Evolutionary conservation across 768 basidiomycete species (phyloP), one percentile per base, ranked within the genome.

Genomic region (Calocybe indica): DNA sequence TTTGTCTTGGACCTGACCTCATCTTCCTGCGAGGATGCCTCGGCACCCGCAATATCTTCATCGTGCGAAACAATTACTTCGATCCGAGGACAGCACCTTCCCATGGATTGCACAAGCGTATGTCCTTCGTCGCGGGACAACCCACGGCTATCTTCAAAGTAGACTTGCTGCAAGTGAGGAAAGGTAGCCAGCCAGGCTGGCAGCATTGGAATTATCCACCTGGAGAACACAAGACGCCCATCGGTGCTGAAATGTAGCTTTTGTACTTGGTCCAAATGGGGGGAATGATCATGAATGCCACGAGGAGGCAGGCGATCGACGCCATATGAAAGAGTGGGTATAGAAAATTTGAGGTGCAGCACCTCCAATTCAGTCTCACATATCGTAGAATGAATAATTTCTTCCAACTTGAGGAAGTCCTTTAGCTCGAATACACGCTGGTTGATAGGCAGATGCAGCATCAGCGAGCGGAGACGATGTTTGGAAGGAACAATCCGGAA

Each of bases 151-250:
- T 47, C 46, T 12, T 53, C 51, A 5, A 61, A 45, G 14, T 38
- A 22, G 7, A 61, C 52, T 8, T 47, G 40, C 32, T 29, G 43
- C 38, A 61, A 40, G 14, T 49, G 34, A 6, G 47, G 45, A 39
- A 61, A 61, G 37, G 51, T 52, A 0, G 52, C 46, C 11, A 61
- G 52, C 58, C 60, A 61, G 36, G 38, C 44, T 29, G 56, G 49
- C 14, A 61, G 34, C 42, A 34, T 32, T 7, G 58, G 56, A 7
- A 52, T 35, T 9, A 55, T 55, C 60, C 60, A 58, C 37, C 44
- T 50, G 12, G 31, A 52, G 43, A 61, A 61, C 29, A 51, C 48
- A 45, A 58, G 59, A 36, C 38, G 37, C 2, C 54, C 56, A 35
- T 61, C 60, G 1, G 60, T 51, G 44, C 50, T 46, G 39, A 59